Percentiles rank a stretch among this genome's conserved stretches.
phyloP scores from a whole-genome alignment of 192 early-diverging fungal genomes.

The Gigaspora rosea region DNA sequence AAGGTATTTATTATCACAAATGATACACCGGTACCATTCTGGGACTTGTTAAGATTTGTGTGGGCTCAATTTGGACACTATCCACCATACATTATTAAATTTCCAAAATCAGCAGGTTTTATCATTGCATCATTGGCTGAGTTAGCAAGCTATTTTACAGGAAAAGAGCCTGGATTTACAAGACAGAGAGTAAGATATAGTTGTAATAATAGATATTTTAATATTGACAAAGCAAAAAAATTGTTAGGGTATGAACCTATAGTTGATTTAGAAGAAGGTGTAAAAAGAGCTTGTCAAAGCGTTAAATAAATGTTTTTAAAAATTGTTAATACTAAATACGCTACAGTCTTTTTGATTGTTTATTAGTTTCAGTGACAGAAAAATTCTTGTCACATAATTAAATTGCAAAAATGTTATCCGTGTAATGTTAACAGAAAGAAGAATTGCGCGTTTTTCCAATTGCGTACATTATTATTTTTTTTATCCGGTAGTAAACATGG shows the following conservation, averaged over 20 bases:
- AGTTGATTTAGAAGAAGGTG: conserved; percentile 58
- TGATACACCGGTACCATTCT: conserved; percentile 85
- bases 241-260: conserved; percentile 56
- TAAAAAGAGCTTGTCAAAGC: conserved; percentile 37
- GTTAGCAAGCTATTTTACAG: conserved; percentile 61
- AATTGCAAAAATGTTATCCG: too few species aligned
- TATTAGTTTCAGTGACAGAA: too few species aligned
- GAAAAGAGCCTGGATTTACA: conserved; percentile 69
- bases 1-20: conserved; percentile 89
- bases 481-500: too few species aligned
- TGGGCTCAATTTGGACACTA: conserved; percentile 62
- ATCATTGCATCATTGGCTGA: conserved; percentile 66
- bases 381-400: too few species aligned
- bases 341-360: too few species aligned
- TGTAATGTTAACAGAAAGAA: too few species aligned
- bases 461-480: too few species aligned
- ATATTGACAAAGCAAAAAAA: conserved; percentile 83
- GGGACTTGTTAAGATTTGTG: conserved; percentile 80
- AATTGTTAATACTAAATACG: too few species aligned
- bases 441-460: too few species aligned
- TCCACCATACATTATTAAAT: conserved; percentile 60
- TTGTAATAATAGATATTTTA: conserved; percentile 81
- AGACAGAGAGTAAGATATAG: conserved; percentile 77
- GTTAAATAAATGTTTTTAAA: too few species aligned
- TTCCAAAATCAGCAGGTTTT: conserved; percentile 51